Percentiles rank a stretch among this genome's conserved stretches.
phyloP scores from a whole-genome alignment of 345 rosid species.

The Salix viminalis region DNA sequence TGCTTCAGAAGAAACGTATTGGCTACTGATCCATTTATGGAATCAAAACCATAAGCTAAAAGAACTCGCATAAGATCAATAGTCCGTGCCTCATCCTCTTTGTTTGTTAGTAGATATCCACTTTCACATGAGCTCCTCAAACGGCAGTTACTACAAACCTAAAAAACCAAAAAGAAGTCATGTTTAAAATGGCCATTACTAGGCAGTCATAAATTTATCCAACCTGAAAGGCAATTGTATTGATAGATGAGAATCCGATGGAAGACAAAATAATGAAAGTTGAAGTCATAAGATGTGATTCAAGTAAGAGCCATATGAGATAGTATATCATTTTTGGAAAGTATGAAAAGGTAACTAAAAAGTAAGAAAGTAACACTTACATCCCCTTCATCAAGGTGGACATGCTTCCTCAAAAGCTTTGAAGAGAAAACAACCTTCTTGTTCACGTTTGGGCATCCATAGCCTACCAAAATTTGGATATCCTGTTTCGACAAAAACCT shows the following conservation, averaged over 20 bases:
- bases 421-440: constrained; percentile 85
- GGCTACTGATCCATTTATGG: constrained; percentile 43
- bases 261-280: background rate
- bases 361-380: constrained; percentile 42
- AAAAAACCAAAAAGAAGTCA: constrained; percentile 28
- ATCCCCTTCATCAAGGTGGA: constrained; percentile 98
- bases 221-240: background rate
- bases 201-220: constrained; percentile 6
- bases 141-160: constrained; percentile 95
- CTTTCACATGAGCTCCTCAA: constrained; percentile 82
- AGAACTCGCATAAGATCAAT: constrained; percentile 81
- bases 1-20: constrained; percentile 64
- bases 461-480: constrained; percentile 77
- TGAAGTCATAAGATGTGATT: background rate
- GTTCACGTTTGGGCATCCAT: constrained; percentile 88
- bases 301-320: background rate
- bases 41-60: constrained; percentile 71
- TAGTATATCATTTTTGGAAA: background rate
- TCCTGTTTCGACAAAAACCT: constrained; percentile 84
- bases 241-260: background rate
- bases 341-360: background rate
- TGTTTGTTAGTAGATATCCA: constrained; percentile 77
- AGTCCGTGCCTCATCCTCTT: constrained; percentile 93
- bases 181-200: constrained; percentile 17
- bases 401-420: constrained; percentile 80